These are phyloP conservation scores for Trichoderma citrinoviride DNA, from an alignment of 2,329 filamentous ascomycete species.

Conservation along the genomic window DNA sequence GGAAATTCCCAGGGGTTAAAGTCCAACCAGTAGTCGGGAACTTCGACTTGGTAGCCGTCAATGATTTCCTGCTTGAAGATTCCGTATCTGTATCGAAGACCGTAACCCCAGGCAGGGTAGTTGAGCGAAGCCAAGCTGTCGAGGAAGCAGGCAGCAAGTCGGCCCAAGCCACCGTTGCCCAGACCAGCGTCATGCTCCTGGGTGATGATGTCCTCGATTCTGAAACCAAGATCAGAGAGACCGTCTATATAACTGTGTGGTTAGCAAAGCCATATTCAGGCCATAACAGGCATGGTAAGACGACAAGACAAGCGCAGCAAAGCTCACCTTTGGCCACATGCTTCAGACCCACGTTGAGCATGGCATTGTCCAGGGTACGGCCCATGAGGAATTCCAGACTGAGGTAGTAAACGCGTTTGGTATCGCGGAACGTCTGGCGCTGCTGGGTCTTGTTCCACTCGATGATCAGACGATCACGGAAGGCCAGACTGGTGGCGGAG, in stretches of 20 bases:
- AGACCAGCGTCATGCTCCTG: slow-evolving; percentile 96
- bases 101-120: slow-evolving; percentile 96
- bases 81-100: slow-evolving; percentile 89
- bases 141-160: slow-evolving; percentile 93
- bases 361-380: slow-evolving; percentile 92
- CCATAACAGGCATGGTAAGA: not conserved
- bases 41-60: slow-evolving; percentile 95
- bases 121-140: slow-evolving; percentile 94
- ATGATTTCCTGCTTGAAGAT: slow-evolving; percentile 99
- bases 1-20: slow-evolving; percentile 99
- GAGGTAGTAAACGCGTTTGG: slow-evolving; percentile 95
- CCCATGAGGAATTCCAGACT: slow-evolving; percentile 99
- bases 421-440: slow-evolving; percentile 83
- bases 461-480: slow-evolving; percentile 87
- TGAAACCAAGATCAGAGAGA: slow-evolving; percentile 85
- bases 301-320: too few relatives aligned
- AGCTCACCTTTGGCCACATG: slow-evolving; percentile 69
- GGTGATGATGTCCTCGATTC: slow-evolving; percentile 89
- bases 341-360: slow-evolving; percentile 93
- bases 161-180: slow-evolving; percentile 91
- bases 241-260: slow-evolving; percentile 57
- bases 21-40: slow-evolving; percentile 98
- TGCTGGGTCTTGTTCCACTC: slow-evolving; percentile 99
- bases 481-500: slow-evolving; percentile 83
- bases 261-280: not conserved